Conservation (phyloP, 1,139 yeast species). For the Scheffersomyces quercinus region DNA sequence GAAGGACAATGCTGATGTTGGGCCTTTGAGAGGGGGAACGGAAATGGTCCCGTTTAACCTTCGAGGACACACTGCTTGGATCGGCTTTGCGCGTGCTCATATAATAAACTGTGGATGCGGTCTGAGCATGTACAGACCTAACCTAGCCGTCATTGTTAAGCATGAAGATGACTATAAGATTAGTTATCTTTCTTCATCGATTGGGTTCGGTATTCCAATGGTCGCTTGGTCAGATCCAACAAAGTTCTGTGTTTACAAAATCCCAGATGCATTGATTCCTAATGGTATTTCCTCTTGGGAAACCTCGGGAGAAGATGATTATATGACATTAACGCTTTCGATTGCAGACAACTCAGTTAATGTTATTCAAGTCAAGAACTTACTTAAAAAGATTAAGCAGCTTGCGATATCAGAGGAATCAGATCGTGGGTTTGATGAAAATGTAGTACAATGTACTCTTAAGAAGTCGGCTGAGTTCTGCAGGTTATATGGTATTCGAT, state of each 20-base stretch:
- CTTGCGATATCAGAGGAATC: constrained; percentile 1
- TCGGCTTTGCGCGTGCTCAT: constrained; percentile 20
- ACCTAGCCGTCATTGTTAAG: constrained; percentile 13
- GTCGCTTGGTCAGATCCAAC: constrained; percentile 20
- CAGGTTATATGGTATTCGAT: background rate
- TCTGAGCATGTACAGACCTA: constrained; percentile 17
- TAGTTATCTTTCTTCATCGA: constrained; percentile 32
- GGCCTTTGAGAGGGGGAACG: constrained; percentile 43
- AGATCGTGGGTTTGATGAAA: constrained; percentile 5
- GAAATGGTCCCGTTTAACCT: constrained; percentile 21
- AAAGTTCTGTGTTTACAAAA: constrained; percentile 13
- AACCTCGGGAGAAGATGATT: constrained; percentile 9
- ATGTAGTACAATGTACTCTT: constrained; percentile 11
- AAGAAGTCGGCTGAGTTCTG: constrained; percentile 7
- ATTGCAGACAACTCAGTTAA: constrained; percentile 14
- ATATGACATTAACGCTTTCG: constrained; percentile 12
- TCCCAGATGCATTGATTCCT: constrained; percentile 33
- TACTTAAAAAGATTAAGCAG: constrained; percentile 1
- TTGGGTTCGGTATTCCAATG: constrained; percentile 28
- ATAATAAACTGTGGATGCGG: constrained; percentile 19
- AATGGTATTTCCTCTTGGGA: constrained; percentile 40
- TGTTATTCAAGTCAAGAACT: constrained; percentile 7
- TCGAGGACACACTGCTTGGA: constrained; percentile 13
- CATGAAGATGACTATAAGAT: constrained; percentile 15
- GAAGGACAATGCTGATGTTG: constrained; percentile 18